Evolutionary conservation across 352 stramenopile genomes (phyloP).

Genomic region (Pythium utonaiense): DNA sequence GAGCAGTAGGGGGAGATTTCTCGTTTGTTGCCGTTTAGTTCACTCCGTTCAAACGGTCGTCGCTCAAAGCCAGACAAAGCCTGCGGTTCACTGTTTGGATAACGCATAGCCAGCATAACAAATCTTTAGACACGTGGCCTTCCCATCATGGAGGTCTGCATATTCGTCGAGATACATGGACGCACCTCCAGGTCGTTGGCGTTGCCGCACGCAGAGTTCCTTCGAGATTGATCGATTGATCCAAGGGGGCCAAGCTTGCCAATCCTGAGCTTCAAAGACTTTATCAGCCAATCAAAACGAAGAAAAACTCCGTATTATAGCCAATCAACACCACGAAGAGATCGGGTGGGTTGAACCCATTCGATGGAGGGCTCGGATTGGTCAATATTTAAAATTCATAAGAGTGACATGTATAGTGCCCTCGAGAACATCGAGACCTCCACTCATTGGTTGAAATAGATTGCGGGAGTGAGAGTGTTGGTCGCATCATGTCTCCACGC

Average conservation of each 20-base stretch:
- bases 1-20: neutral
- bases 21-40: neutral
- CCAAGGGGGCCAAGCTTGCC: neutral
- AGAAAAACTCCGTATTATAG: neutral
- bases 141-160: neutral
- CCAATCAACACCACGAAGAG: neutral
- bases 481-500: neutral
- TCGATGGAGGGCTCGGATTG: neutral
- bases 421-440: neutral
- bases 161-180: neutral
- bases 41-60: neutral
- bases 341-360: constrained; percentile 3
- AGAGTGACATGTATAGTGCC: constrained; percentile 1
- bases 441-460: constrained; percentile 3
- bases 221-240: constrained; percentile 9
- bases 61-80: neutral
- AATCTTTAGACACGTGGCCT: neutral
- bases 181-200: neutral
- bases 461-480: neutral
- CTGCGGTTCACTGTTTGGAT: neutral
- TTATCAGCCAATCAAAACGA: constrained; percentile 8
- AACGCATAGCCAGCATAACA: neutral
- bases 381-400: neutral
- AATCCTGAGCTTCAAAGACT: constrained; percentile 1
- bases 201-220: constrained; percentile 1